A percentile compares a stretch with the other conserved stretches of the same genome.
Evolutionary conservation across 1,284 basidiomycete genomes (phyloP).

Genomic region (Baeospora myosura): DNA sequence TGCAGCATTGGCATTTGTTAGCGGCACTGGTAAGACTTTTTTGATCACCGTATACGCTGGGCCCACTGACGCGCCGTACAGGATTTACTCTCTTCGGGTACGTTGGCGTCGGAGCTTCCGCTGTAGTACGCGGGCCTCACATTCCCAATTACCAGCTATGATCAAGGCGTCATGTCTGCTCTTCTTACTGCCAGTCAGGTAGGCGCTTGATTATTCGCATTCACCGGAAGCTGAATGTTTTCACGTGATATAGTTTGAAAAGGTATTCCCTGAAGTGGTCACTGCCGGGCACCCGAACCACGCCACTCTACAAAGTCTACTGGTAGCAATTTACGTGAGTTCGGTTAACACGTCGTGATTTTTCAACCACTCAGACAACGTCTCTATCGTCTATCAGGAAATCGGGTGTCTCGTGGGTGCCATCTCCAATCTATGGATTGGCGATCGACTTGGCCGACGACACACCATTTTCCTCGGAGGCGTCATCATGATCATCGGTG

Average conservation of each 20-base stretch:
- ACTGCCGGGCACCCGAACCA: conserved; percentile 30
- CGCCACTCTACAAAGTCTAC: conserved; percentile 46
- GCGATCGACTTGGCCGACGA: conserved; percentile 62
- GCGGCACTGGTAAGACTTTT: no score
- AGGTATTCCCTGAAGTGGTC: conserved; percentile 41
- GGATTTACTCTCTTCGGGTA: conserved; percentile 55
- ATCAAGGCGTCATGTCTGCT: conserved; percentile 61
- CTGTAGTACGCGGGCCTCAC: background rate
- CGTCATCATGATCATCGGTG: conserved; percentile 66
- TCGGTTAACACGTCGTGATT: no score
- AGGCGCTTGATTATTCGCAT: background rate
- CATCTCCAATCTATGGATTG: conserved; percentile 51
- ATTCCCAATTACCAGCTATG: conserved; percentile 35
- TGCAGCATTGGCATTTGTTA: conserved; percentile 40
- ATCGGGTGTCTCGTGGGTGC: conserved; percentile 63
- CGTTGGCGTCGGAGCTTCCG: conserved; percentile 12
- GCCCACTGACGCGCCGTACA: no score
- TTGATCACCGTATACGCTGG: no score
- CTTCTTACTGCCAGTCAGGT: conserved; percentile 46
- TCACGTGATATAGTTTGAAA: conserved; percentile 34
- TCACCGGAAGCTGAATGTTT: background rate
- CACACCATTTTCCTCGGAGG: conserved; percentile 57
- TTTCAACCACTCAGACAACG: no score
- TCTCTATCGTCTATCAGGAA: no score
- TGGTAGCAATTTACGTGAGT: conserved; percentile 48